These are phyloP conservation scores for Raddia distichophylla DNA, from an alignment of 176 grass and related monocot genomes.

Conservation along the genomic window DNA sequence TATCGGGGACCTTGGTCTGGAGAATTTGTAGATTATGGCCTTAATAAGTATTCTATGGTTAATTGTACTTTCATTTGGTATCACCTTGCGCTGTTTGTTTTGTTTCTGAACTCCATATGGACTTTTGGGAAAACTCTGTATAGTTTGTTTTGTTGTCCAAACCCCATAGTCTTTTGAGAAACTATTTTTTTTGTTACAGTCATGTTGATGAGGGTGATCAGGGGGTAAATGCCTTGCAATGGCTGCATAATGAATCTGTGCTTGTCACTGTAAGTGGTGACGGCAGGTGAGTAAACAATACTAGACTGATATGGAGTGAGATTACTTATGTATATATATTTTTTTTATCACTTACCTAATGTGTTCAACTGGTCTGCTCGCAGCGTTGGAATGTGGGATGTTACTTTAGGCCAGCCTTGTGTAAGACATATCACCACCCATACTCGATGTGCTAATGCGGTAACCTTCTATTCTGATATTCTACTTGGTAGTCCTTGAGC, in stretches of 20 bases:
- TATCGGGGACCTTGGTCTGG: neutral
- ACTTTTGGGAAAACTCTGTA: constrained; percentile 16
- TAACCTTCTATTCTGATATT: constrained; percentile 55
- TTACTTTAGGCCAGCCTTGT: constrained; percentile 77
- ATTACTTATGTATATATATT: constrained; percentile 25
- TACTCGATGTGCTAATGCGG: constrained; percentile 81
- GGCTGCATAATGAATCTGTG: constrained; percentile 79
- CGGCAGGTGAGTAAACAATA: constrained; percentile 63
- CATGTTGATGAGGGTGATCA: constrained; percentile 79
- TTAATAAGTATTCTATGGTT: constrained; percentile 10
- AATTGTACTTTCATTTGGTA: constrained; percentile 9
- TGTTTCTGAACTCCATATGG: constrained; percentile 20
- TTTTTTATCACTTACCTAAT: constrained; percentile 26
- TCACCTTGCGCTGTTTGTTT: constrained; percentile 16
- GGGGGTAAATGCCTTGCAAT: constrained; percentile 76
- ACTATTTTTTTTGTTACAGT: constrained; percentile 37
- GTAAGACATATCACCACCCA: constrained; percentile 76
- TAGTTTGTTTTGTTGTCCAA: constrained; percentile 22
- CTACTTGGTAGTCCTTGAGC: constrained; percentile 9
- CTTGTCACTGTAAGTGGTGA: constrained; percentile 86
- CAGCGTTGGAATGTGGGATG: constrained; percentile 94
- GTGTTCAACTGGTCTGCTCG: constrained; percentile 35
- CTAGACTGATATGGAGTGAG: neutral
- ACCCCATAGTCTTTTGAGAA: constrained; percentile 27
- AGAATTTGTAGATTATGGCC: constrained; percentile 7